Evolutionary conservation across 495 filamentous ascomycete species (phyloP).

Genomic region (Penicillium antarcticum): DNA sequence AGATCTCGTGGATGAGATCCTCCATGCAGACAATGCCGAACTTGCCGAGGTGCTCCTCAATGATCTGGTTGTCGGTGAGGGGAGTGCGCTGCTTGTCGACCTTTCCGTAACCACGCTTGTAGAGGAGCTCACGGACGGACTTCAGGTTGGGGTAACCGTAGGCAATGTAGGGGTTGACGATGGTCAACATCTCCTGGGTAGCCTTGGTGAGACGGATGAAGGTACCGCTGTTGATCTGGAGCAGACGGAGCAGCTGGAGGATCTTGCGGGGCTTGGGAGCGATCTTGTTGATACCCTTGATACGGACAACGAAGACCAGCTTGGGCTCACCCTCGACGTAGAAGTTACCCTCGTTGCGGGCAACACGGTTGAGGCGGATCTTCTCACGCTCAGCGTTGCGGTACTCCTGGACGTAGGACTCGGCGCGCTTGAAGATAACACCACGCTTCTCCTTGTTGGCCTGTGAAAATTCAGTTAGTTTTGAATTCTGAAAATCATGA

Average conservation of each 20-base stretch:
- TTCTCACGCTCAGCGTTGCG: slow-evolving; percentile 97
- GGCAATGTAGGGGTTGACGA: slow-evolving; percentile 96
- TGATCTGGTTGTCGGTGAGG: slow-evolving; percentile 95
- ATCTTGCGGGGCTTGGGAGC: slow-evolving; percentile 99
- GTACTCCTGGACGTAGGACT: slow-evolving; percentile 99
- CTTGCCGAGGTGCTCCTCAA: slow-evolving; percentile 94
- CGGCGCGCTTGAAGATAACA: slow-evolving; percentile 99
- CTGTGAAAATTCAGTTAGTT: slow-evolving; percentile 54
- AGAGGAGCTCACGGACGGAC: slow-evolving; percentile 96
- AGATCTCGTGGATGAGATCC: slow-evolving; percentile 99
- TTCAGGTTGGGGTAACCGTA: slow-evolving; percentile 99
- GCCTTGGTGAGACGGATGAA: slow-evolving; percentile 98
- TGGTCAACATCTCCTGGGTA: slow-evolving; percentile 94
- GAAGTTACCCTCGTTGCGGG: slow-evolving; percentile 90
- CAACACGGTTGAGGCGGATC: slow-evolving; percentile 82
- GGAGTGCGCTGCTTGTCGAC: slow-evolving; percentile 93
- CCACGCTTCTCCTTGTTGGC: slow-evolving; percentile 95
- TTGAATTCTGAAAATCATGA: slow-evolving; percentile 9
- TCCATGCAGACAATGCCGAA: slow-evolving; percentile 99
- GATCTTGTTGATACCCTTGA: slow-evolving; percentile 99
- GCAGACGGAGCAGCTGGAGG: slow-evolving; percentile 94
- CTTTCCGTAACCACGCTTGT: slow-evolving; percentile 99
- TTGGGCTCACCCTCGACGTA: slow-evolving; percentile 92
- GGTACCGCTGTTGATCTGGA: slow-evolving; percentile 99
- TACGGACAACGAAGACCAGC: slow-evolving; percentile 97